phyloP scores from a whole-genome alignment of 352 stramenopile genomes.

The Blastocystis hominis region DNA sequence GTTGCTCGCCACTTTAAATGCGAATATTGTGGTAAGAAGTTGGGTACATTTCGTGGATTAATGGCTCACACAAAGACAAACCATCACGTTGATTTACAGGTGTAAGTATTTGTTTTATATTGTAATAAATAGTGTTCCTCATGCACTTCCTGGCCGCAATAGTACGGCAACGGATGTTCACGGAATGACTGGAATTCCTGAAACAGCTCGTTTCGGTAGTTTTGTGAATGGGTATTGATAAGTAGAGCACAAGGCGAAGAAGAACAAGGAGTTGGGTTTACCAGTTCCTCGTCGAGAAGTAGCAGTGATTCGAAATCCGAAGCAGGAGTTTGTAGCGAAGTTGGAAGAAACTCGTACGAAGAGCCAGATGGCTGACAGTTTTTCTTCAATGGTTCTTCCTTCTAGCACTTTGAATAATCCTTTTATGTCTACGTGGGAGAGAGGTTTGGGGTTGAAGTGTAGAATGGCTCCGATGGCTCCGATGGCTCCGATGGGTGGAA shows the following conservation, averaged over 20 bases:
- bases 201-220: constrained; percentile 31
- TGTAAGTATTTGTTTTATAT: neutral
- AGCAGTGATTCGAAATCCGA: constrained; percentile 43
- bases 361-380: constrained; percentile 43
- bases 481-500: neutral
- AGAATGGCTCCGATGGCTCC: neutral
- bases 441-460: too few species aligned
- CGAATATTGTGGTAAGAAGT: constrained; percentile 53
- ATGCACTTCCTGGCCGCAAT: constrained; percentile 48
- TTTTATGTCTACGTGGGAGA: neutral
- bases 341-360: neutral
- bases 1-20: constrained; percentile 58
- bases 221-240: neutral
- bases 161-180: constrained; percentile 57
- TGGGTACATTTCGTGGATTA: constrained; percentile 53
- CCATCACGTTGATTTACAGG: constrained; percentile 28
- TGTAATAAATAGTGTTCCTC: constrained; percentile 31
- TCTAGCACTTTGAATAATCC: neutral
- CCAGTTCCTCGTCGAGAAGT: constrained; percentile 6
- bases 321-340: constrained; percentile 53
- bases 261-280: constrained; percentile 39
- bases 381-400: constrained; percentile 8
- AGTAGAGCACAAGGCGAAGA: constrained; percentile 39
- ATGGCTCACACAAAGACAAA: constrained; percentile 52
- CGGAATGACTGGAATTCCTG: constrained; percentile 58